phyloP scores from a whole-genome alignment of 228 moss, liverwort and hornwort genomes.

The Sphagnum fallax region DNA sequence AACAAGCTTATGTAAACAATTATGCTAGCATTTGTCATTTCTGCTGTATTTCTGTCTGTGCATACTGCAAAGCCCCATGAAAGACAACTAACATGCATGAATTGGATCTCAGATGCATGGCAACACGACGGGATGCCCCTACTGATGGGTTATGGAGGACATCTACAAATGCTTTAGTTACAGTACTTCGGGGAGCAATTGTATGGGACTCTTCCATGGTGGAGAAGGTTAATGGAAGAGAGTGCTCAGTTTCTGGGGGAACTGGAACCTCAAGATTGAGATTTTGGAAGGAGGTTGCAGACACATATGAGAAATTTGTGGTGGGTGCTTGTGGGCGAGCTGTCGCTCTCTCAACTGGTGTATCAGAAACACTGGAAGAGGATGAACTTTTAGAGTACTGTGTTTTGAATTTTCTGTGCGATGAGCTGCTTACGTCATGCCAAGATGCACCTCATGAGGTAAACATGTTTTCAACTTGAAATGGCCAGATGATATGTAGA shows the following conservation, averaged over 20 bases:
- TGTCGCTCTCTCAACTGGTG: constrained; percentile 42
- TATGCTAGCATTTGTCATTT: no score
- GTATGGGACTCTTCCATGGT: constrained; percentile 44
- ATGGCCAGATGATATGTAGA: background rate
- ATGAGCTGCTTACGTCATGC: constrained; percentile 72
- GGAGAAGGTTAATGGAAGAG: constrained; percentile 25
- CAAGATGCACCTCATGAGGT: constrained; percentile 87
- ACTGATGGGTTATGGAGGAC: constrained; percentile 72
- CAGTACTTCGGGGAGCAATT: constrained; percentile 63
- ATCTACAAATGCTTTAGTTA: constrained; percentile 65
- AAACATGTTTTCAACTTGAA: background rate
- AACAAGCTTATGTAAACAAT: no score
- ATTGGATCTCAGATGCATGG: constrained; percentile 52
- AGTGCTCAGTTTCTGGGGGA: constrained; percentile 39
- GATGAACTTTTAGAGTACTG: constrained; percentile 80
- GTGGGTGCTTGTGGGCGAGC: constrained; percentile 93
- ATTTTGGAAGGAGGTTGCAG: constrained; percentile 94
- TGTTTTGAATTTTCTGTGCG: constrained; percentile 68
- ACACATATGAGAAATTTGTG: constrained; percentile 88
- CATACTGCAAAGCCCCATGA: no score
- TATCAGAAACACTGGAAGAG: constrained; percentile 52
- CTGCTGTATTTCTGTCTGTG: no score
- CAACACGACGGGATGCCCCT: constrained; percentile 81
- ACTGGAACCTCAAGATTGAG: constrained; percentile 52
- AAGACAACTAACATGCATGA: no score